Evolutionary conservation across 805 yeast species (phyloP).

Genomic region (Wickerhamiella hasegawae): DNA sequence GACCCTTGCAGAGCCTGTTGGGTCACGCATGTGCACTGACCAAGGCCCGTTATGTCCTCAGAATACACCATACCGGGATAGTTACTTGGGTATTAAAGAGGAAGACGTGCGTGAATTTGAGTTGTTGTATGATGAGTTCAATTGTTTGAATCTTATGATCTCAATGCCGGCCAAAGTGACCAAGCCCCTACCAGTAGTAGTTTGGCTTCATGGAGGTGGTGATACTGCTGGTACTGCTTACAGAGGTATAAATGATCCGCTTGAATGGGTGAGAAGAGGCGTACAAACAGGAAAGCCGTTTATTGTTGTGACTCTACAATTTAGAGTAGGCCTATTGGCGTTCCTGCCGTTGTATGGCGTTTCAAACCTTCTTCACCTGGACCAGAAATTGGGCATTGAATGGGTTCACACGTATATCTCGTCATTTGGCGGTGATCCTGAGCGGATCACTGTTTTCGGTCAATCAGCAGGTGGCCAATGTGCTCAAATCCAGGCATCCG

Average conservation of each 20-base stretch:
- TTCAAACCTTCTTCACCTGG: constrained; percentile 31
- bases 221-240: constrained; percentile 22
- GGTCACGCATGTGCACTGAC: constrained; percentile 6
- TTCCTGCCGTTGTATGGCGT: constrained; percentile 24
- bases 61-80: constrained; percentile 9
- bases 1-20: constrained; percentile 1
- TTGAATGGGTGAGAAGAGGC: constrained; percentile 14
- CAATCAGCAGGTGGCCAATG: constrained; percentile 33
- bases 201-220: constrained; percentile 27
- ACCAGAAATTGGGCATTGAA: constrained; percentile 30
- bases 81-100: constrained; percentile 8
- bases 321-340: constrained; percentile 25
- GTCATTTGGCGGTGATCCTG: constrained; percentile 33
- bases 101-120: constrained; percentile 10
- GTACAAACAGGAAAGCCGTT: constrained; percentile 15
- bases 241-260: constrained; percentile 17
- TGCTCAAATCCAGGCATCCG: constrained; percentile 18
- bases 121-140: constrained; percentile 16
- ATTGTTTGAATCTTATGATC: constrained; percentile 20
- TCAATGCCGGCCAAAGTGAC: constrained; percentile 6
- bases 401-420: constrained; percentile 31
- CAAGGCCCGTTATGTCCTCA: constrained; percentile 15
- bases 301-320: constrained; percentile 25
- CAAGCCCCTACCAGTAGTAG: constrained; percentile 20
- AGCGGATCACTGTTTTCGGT: constrained; percentile 29